A percentile compares a stretch with the other conserved stretches of the same genome.
Evolutionary conservation across 208 protist species (phyloP).

Genomic region (Acanthamoeba polyphaga): DNA sequence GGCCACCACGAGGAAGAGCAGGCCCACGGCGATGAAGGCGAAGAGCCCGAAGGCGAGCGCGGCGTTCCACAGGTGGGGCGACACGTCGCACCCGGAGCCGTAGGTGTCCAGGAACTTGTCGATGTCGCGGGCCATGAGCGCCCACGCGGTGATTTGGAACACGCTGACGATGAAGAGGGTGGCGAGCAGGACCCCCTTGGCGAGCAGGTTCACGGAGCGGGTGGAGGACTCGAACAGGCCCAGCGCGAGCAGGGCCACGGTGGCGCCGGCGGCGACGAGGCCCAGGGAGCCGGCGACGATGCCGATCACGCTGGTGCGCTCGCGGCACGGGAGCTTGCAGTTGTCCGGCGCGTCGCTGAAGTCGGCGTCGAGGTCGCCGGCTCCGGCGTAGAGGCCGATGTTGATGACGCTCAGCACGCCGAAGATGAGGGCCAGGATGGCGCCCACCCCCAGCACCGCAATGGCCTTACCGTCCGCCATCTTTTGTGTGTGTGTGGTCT

Average conservation of each 20-base stretch:
- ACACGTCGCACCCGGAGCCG: background rate
- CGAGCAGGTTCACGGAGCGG: background rate
- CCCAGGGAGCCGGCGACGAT: conserved; percentile 16
- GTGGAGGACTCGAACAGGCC: background rate
- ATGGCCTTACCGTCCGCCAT: background rate
- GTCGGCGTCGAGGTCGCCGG: background rate
- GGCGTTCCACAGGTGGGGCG: background rate
- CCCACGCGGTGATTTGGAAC: conserved; percentile 3
- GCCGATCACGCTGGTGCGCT: background rate
- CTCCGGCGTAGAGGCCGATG: background rate
- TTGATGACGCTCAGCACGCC: conserved; percentile 26
- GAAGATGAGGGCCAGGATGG: background rate
- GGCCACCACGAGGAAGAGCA: background rate
- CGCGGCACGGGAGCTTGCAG: conserved; percentile 3
- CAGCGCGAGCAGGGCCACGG: background rate
- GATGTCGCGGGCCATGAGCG: conserved; percentile 5
- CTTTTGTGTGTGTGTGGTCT: background rate
- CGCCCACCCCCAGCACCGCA: background rate
- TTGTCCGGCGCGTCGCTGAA: background rate
- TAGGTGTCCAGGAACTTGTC: background rate
- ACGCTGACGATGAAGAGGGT: background rate
- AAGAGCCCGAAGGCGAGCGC: conserved; percentile 11
- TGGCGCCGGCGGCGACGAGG: background rate
- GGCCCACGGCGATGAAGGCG: background rate
- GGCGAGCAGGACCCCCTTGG: background rate